Percentiles rank a stretch among this genome's conserved stretches.
Conservation (phyloP, 805 yeast species). For the Danielia reshetovae region DNA sequence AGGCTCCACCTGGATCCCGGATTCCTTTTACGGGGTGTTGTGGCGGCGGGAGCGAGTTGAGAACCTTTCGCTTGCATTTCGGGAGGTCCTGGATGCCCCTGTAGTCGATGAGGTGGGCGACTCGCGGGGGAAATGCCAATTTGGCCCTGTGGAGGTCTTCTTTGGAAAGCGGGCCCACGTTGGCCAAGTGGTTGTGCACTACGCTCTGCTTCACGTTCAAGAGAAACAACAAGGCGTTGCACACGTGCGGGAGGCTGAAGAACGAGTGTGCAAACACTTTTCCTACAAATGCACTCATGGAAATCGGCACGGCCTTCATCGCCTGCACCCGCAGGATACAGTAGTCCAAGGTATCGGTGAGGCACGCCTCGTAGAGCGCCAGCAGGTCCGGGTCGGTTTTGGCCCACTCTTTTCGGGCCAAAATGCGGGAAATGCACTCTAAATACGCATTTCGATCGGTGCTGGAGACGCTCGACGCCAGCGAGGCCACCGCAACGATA, state of each 20-base stretch:
- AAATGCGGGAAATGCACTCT: constrained; percentile 51
- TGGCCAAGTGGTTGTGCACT: constrained; percentile 25
- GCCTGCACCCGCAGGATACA: constrained; percentile 45
- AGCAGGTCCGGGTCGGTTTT: constrained; percentile 21
- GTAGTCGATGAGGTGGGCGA: constrained; percentile 29
- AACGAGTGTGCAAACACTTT: constrained; percentile 65
- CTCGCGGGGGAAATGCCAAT: constrained; percentile 24
- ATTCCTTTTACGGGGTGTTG: constrained; percentile 45
- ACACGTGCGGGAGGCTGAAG: constrained; percentile 50
- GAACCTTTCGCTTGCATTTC: constrained; percentile 20
- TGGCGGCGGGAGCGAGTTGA: constrained; percentile 39
- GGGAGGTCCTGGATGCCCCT: constrained; percentile 32
- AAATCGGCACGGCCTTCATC: constrained; percentile 49
- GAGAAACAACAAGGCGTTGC: constrained; percentile 53
- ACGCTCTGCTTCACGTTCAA: constrained; percentile 50
- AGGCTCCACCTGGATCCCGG: constrained; percentile 53
- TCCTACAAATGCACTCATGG: constrained; percentile 63
- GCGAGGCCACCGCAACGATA: constrained; percentile 17
- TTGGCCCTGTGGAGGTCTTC: constrained; percentile 5
- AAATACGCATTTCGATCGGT: constrained; percentile 50
- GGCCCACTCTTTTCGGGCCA: constrained; percentile 47
- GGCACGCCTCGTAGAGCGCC: constrained; percentile 26
- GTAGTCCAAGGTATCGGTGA: constrained; percentile 52
- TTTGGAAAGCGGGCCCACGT: constrained; percentile 1
- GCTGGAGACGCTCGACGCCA: constrained; percentile 32